Evolutionary conservation across 306 rosid genomes (phyloP), one percentile per base, ranked within the genome.

Genomic region (Dryas alaskensis): DNA sequence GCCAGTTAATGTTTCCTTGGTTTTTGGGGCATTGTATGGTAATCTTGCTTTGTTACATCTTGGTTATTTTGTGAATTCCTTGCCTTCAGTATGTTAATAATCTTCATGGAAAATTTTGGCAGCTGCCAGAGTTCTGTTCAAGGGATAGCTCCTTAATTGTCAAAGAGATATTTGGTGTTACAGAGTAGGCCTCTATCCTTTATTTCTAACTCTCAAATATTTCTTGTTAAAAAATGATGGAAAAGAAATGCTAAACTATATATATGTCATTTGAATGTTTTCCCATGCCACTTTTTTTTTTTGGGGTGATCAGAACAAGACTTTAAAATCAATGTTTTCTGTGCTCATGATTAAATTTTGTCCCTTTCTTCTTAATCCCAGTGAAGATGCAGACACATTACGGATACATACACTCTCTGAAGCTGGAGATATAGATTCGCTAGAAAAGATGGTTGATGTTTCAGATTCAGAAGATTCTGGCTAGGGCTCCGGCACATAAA

Each of bases 91-190:
- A 44, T 45, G 64, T 68, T 57, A 63, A 42, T 49, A 80, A 45
- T 47, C 31, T 48, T 57, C 60, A 69, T 66, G 69, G 69, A 46
- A 54, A 58, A 53, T 81, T 62, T 79, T 59, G 64, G 76, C 92
- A 94, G 97, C 87, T 91, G 62, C 95, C 92, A 0, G 97, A 91
- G 84, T 88, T 94, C 75, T 89, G 98, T 70, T 87, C 98, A 27
- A 88, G 76, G 66, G 96, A 91, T 78, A 88, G 91, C 85, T 84
- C 98, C 74, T 86, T 94, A 67, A 64, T 86, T 55, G 87, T 94
- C 73, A 94, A 94, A 84, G 97, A 94, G 84, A 94, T 89, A 64
- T 94, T 89, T 67, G 97, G 98, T 39, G 98, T 91, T 70, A 84
- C 98, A 73, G 98, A 91, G 97, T 94, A 89, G 42, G 96, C 67